A percentile compares a stretch with the other conserved stretches of the same genome.
Conservation (phyloP, 2,329 filamentous ascomycete genomes). For the Xylaria sp. region DNA sequence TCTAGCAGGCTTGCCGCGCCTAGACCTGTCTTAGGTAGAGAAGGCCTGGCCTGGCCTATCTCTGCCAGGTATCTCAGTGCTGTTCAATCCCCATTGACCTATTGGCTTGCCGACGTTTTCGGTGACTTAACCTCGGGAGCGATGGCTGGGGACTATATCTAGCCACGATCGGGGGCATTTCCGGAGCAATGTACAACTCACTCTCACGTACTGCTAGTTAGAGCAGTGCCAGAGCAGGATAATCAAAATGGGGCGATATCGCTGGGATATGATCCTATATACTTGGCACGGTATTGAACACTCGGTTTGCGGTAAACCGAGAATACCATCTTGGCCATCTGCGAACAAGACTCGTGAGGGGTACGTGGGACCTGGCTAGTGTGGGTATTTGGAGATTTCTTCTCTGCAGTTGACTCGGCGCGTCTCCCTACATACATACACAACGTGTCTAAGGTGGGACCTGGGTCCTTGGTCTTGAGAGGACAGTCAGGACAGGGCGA, state of each 20-base stretch:
- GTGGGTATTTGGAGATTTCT: slow-evolving; percentile 35
- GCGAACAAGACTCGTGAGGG: slow-evolving; percentile 26
- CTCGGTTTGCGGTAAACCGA: neutral
- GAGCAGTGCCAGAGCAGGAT: no score
- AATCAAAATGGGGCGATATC: neutral
- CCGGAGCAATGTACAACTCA: slow-evolving; percentile 2
- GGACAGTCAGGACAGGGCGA: neutral
- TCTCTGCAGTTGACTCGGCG: slow-evolving; percentile 19
- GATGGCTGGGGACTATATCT: neutral
- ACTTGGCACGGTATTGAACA: slow-evolving; percentile 1
- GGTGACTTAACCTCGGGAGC: neutral
- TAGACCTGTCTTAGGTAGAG: neutral
- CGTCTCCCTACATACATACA: neutral
- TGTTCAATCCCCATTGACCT: neutral
- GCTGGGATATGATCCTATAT: slow-evolving; percentile 4
- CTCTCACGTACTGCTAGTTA: slow-evolving; percentile 1
- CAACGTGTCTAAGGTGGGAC: neutral
- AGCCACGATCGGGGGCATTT: slow-evolving; percentile 7
- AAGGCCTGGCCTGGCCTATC: neutral
- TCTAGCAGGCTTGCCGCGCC: neutral
- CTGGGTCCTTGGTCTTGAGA: neutral
- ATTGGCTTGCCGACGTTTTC: neutral
- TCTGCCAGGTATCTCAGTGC: neutral
- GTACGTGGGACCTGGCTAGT: slow-evolving; percentile 15
- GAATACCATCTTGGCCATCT: neutral